Evolutionary conservation across 2,329 filamentous ascomycete genomes (phyloP).

Genomic region (Aphanocladium album): DNA sequence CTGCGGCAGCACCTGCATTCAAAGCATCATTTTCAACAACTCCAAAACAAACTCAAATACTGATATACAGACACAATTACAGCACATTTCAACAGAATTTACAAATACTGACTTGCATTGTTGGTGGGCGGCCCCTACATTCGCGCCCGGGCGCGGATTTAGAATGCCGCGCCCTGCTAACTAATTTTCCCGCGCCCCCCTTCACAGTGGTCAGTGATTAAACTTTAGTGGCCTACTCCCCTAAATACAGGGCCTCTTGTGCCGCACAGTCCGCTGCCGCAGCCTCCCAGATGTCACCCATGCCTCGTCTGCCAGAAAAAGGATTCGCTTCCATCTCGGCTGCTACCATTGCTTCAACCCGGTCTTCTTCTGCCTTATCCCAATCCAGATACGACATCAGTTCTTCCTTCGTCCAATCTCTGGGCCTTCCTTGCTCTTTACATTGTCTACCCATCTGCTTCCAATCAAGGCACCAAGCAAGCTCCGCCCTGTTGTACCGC

Average conservation of each 20-base stretch:
- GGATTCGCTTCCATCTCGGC: conserved; percentile 13
- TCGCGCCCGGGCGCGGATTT: too few relatives aligned
- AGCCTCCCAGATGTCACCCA: conserved; percentile 12
- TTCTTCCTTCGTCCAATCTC: conserved; percentile 20
- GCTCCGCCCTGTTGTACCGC: conserved; percentile 16
- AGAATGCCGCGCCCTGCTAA: too few relatives aligned
- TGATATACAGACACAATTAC: too few relatives aligned
- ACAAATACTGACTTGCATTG: too few relatives aligned
- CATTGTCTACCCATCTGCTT: conserved; percentile 16
- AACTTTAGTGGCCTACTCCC: too few relatives aligned
- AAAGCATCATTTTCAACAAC: not conserved
- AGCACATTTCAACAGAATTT: too few relatives aligned
- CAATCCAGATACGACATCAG: conserved; percentile 23
- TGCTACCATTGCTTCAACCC: conserved; percentile 16
- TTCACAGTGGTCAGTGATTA: too few relatives aligned
- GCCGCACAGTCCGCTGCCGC: conserved; percentile 8
- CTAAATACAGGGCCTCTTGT: conserved; percentile 15
- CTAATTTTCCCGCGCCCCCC: too few relatives aligned
- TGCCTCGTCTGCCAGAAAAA: conserved; percentile 8
- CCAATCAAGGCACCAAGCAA: conserved; percentile 19
- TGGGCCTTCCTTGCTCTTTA: conserved; percentile 11
- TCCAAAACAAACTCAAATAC: too few relatives aligned
- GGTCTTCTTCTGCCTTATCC: conserved; percentile 19
- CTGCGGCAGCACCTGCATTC: not conserved
- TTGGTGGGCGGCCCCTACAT: too few relatives aligned